phyloP scores from a whole-genome alignment of 257 asterid species.

The Ophiorrhiza pumila region DNA sequence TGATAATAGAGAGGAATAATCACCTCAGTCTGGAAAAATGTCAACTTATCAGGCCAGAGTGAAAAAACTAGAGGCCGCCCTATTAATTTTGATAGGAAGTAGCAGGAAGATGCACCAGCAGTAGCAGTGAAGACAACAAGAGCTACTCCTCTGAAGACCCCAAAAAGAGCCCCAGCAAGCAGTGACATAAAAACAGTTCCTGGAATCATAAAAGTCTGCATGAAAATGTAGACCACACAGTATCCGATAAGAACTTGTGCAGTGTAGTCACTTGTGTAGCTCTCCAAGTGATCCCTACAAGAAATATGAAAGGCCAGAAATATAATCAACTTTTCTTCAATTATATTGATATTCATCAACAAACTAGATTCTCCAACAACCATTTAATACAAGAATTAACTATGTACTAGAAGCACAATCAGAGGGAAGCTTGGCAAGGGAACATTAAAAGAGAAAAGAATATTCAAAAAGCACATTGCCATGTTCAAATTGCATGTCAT shows the following conservation, averaged over 20 bases:
- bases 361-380: neutral
- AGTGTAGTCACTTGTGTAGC: conserved; percentile 89
- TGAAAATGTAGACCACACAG: conserved; percentile 81
- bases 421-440: neutral
- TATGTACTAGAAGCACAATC: neutral
- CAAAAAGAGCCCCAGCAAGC: conserved; percentile 92
- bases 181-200: conserved; percentile 95
- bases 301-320: conserved; percentile 12
- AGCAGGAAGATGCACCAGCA: conserved; percentile 96
- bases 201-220: conserved; percentile 99
- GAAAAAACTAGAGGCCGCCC: conserved; percentile 93
- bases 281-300: conserved; percentile 83
- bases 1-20: conserved; percentile 12
- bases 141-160: conserved; percentile 82
- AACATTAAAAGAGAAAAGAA: neutral
- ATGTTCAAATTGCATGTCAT: neutral
- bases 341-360: neutral
- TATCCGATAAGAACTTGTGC: conserved; percentile 85
- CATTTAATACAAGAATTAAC: neutral
- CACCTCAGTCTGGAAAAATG: conserved; percentile 86
- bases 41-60: conserved; percentile 91
- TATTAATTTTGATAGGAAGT: conserved; percentile 71
- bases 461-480: neutral
- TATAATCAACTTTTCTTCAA: neutral
- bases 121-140: conserved; percentile 90